These are phyloP conservation scores for Candida ulmi DNA, from an alignment of 805 yeast genomes.

Conservation along the genomic window DNA sequence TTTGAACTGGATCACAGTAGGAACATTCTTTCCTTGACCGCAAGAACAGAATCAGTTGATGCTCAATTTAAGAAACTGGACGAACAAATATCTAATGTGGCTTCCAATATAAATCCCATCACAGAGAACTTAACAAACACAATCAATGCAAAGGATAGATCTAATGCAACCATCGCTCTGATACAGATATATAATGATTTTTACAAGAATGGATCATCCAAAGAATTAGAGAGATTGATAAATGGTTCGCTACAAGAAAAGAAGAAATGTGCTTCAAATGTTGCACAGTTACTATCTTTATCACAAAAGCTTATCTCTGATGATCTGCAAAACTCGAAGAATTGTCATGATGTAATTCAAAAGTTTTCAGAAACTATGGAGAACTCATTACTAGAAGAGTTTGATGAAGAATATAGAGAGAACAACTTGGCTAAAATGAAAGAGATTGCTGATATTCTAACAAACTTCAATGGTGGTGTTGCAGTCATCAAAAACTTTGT, in stretches of 20 bases:
- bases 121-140: conserved; percentile 64
- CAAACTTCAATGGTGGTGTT: conserved; percentile 79
- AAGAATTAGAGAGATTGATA: conserved; percentile 54
- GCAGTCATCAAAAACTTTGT: conserved; percentile 80
- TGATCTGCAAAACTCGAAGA: conserved; percentile 38
- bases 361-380: conserved; percentile 77
- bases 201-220: conserved; percentile 39
- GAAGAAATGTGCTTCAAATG: conserved; percentile 61
- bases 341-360: conserved; percentile 42
- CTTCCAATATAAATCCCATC: conserved; percentile 58
- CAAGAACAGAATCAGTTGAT: conserved; percentile 40
- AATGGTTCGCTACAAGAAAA: conserved; percentile 48
- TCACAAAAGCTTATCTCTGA: conserved; percentile 59
- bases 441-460: conserved; percentile 67
- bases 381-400: conserved; percentile 57
- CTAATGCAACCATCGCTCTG: conserved; percentile 64
- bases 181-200: conserved; percentile 76
- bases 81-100: conserved; percentile 47
- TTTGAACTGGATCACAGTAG: conserved; percentile 64
- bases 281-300: conserved; percentile 58
- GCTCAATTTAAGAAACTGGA: conserved; percentile 47
- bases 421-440: conserved; percentile 68
- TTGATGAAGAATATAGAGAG: conserved; percentile 67
- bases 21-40: conserved; percentile 52
- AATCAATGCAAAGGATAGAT: conserved; percentile 67